Evolutionary conservation across 352 stramenopile species (phyloP).

Genomic region (Pythium angustatum): DNA sequence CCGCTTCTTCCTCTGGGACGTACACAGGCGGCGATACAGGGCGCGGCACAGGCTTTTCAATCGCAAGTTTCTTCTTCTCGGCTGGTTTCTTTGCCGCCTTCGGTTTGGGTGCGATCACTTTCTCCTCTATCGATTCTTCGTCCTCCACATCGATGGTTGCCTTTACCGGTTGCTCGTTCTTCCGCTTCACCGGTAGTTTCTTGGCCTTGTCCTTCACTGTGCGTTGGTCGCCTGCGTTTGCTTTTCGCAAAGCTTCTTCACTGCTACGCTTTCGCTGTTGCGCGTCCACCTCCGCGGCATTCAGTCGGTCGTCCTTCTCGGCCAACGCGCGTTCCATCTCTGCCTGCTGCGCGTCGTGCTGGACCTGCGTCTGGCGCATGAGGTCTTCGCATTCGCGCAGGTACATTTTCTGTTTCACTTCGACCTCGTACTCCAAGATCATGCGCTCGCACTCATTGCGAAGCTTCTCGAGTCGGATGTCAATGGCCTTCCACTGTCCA

Average conservation of each 20-base stretch:
- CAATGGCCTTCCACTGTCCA: slow-evolving; percentile 59
- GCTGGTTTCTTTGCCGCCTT: slow-evolving; percentile 7
- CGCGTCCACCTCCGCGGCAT: not conserved
- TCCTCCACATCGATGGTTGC: not conserved
- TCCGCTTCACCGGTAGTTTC: not conserved
- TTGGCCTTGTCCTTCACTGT: not conserved
- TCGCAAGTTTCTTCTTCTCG: slow-evolving; percentile 5
- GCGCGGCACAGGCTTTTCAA: slow-evolving; percentile 1
- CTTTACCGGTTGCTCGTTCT: not conserved
- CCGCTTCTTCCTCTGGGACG: slow-evolving; percentile 17
- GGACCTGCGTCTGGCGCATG: slow-evolving; percentile 25
- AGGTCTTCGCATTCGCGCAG: slow-evolving; percentile 42
- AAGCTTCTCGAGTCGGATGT: slow-evolving; percentile 55
- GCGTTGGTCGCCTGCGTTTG: not conserved
- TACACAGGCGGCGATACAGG: slow-evolving; percentile 20
- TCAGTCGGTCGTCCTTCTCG: slow-evolving; percentile 1
- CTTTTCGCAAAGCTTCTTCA: slow-evolving; percentile 16
- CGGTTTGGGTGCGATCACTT: not conserved
- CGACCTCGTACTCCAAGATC: slow-evolving; percentile 48
- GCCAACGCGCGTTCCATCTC: slow-evolving; percentile 5
- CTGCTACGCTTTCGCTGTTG: not conserved
- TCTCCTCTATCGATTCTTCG: not conserved
- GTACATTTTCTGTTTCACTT: slow-evolving; percentile 49
- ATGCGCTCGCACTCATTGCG: slow-evolving; percentile 59
- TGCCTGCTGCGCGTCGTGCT: slow-evolving; percentile 23